phyloP scores from a whole-genome alignment of 768 basidiomycete species.

The Dictyophora rubrovolvata region DNA sequence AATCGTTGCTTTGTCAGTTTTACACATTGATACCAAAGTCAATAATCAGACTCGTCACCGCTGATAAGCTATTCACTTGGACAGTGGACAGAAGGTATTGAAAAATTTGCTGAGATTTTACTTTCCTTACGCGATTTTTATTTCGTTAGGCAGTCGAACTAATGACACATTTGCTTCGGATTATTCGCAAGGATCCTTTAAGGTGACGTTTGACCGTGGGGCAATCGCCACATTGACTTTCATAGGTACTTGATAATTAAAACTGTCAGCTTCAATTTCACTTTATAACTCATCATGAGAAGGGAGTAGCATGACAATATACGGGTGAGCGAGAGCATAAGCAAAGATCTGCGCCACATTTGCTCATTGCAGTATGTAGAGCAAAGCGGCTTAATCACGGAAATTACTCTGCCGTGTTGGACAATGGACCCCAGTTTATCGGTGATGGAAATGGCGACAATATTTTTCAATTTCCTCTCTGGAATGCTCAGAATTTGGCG shows the following conservation, averaged over 20 bases:
- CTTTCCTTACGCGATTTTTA: neutral
- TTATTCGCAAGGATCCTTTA: neutral
- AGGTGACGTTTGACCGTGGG: neutral
- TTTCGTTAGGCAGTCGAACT: neutral
- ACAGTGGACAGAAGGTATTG: constrained; percentile 4
- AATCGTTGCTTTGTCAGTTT: neutral
- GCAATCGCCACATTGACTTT: neutral
- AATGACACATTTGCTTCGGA: neutral
- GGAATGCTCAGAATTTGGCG: neutral
- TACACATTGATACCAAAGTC: neutral
- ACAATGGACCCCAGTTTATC: neutral
- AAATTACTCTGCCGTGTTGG: neutral
- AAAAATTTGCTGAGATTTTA: neutral
- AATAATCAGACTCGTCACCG: neutral
- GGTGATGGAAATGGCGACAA: neutral
- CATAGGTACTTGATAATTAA: neutral
- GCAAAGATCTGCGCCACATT: neutral
- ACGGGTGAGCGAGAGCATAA: neutral
- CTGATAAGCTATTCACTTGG: neutral
- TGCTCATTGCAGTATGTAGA: neutral
- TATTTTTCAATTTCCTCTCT: neutral
- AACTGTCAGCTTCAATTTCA: too few species aligned
- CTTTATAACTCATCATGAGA: neutral
- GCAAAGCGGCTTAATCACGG: neutral
- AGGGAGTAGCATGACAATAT: neutral